Evolutionary conservation across 345 rosid species (phyloP).

Genomic region (Gossypium australe): DNA sequence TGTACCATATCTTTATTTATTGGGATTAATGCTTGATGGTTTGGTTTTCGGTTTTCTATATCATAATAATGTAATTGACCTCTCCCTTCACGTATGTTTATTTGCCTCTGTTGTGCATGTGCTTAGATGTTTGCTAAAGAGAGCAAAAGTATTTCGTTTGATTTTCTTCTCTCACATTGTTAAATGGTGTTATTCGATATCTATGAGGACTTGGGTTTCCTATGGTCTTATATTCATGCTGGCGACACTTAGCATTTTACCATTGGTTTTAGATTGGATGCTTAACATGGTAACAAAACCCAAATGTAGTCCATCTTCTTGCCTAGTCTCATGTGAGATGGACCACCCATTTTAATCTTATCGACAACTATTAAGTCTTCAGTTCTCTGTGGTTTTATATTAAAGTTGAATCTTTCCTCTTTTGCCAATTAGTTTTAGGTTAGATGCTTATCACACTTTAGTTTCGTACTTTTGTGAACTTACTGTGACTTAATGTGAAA

Average conservation of each 20-base stretch:
- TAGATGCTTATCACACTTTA: neutral
- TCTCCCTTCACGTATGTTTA: neutral
- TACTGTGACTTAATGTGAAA: neutral
- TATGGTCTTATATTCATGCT: no score
- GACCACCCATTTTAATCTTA: neutral
- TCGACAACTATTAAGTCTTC: neutral
- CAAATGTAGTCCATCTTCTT: no score
- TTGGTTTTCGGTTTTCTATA: neutral
- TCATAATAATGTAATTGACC: neutral
- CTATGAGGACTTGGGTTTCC: no score
- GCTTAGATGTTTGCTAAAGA: neutral
- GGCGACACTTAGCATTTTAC: no score
- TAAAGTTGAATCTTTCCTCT: neutral
- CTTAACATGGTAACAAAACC: no score
- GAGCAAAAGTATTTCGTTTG: neutral
- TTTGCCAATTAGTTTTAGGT: neutral
- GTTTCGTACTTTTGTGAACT: neutral
- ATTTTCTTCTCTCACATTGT: neutral
- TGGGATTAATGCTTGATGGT: no score
- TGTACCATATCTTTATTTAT: no score
- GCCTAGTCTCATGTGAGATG: neutral
- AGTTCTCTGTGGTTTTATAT: neutral
- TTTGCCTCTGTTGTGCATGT: neutral
- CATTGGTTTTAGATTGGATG: no score
- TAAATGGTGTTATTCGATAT: no score